Conservation (phyloP, 352 stramenopile species). For the Plasmopara muralis region DNA sequence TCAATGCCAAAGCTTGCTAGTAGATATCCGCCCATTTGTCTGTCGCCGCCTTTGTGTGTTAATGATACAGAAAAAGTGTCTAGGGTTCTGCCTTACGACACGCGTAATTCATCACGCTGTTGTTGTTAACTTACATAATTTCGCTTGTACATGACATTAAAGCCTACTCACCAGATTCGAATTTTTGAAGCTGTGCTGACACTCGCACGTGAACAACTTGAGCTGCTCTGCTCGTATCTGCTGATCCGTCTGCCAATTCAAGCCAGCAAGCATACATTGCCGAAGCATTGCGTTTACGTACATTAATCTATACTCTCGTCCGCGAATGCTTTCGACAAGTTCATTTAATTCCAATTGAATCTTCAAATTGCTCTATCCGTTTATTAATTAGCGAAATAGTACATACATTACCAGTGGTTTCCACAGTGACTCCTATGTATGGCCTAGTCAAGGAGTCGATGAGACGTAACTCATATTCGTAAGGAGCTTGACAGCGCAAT, state of each 20-base stretch:
- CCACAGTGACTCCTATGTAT: too few relatives aligned
- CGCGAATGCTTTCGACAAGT: conserved; percentile 39
- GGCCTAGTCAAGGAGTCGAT: too few relatives aligned
- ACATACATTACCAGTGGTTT: too few relatives aligned
- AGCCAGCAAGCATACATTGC: conserved; percentile 43
- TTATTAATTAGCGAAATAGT: conserved; percentile 60
- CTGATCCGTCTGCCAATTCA: conserved; percentile 36
- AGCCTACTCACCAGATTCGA: conserved; percentile 25
- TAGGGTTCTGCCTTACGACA: conserved; percentile 39
- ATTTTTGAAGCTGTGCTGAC: conserved; percentile 36
- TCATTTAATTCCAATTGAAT: conserved; percentile 49
- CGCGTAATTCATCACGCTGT: conserved; percentile 33
- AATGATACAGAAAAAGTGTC: conserved; percentile 56
- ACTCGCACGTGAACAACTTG: conserved; percentile 23
- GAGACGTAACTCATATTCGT: too few relatives aligned
- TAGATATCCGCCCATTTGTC: conserved; percentile 52
- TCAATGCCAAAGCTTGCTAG: too few relatives aligned
- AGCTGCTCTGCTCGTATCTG: conserved; percentile 52
- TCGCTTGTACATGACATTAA: conserved; percentile 33
- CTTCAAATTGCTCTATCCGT: conserved; percentile 42
- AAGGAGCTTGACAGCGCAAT: too few relatives aligned
- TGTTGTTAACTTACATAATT: conserved; percentile 45
- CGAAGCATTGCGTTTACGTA: conserved; percentile 51
- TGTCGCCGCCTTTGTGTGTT: conserved; percentile 59
- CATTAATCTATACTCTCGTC: conserved; percentile 47